These are phyloP conservation scores for Rubia peregrina DNA, from an alignment of 305 asterid species.

Conservation along the genomic window DNA sequence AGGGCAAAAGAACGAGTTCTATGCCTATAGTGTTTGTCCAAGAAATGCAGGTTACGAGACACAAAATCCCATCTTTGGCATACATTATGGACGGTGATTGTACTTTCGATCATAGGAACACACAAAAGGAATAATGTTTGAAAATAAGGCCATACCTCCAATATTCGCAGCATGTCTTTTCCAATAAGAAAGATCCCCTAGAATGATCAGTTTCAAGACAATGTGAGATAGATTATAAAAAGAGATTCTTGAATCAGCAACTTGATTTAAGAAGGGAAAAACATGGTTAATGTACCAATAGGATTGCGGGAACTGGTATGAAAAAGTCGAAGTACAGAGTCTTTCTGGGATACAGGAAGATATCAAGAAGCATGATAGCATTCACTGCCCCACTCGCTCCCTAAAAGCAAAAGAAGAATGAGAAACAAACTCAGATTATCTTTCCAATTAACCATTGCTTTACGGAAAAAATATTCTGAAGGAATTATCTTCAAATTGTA, in stretches of 20 bases:
- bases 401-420: slow-evolving; percentile 34
- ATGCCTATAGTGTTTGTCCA: background rate
- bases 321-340: slow-evolving; percentile 50
- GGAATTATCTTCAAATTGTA: background rate
- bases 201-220: slow-evolving; percentile 18
- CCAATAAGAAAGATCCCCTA: slow-evolving; percentile 76
- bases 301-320: slow-evolving; percentile 79
- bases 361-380: slow-evolving; percentile 82
- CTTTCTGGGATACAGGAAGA: slow-evolving; percentile 64
- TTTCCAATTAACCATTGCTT: slow-evolving; percentile 8
- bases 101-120: background rate
- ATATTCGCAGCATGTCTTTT: slow-evolving; percentile 50
- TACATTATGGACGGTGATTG: background rate
- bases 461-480: background rate
- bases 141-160: slow-evolving; percentile 43
- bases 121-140: background rate
- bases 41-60: background rate
- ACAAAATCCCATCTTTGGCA: background rate
- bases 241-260: slow-evolving; percentile 8
- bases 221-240: slow-evolving; percentile 12
- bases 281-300: slow-evolving; percentile 36
- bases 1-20: background rate
- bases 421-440: slow-evolving; percentile 1
- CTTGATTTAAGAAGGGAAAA: background rate
- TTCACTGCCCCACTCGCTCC: slow-evolving; percentile 98